Conservation (phyloP, 768 basidiomycete genomes). For the Sporobolomyces roseus region DNA sequence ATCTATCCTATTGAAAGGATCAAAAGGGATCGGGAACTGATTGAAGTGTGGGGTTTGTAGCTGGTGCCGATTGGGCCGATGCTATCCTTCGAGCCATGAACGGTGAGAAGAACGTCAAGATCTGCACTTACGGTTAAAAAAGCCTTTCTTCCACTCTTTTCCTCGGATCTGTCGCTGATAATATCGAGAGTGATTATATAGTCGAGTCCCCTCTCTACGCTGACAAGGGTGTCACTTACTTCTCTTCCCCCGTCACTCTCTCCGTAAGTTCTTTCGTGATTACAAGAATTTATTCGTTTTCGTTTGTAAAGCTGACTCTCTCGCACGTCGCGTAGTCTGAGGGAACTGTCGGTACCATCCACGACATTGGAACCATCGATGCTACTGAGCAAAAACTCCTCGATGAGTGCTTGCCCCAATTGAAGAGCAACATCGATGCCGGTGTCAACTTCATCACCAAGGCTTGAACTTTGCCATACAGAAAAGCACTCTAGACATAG, state of each 20-base stretch:
- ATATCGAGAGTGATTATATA: constrained; percentile 32
- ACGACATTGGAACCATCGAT: constrained; percentile 73
- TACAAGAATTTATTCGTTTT: background rate
- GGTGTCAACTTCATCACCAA: constrained; percentile 31
- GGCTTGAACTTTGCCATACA: too few relatives aligned
- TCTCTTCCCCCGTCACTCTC: constrained; percentile 90
- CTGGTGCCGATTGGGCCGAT: constrained; percentile 68
- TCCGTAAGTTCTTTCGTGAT: constrained; percentile 53
- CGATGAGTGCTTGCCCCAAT: constrained; percentile 74
- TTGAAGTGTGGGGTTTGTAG: constrained; percentile 43
- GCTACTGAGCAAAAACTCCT: constrained; percentile 80
- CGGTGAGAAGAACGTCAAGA: constrained; percentile 61
- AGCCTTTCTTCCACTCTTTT: background rate
- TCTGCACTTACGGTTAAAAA: constrained; percentile 31
- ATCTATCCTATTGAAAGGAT: background rate
- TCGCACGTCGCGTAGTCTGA: constrained; percentile 54
- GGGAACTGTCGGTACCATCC: constrained; percentile 83
- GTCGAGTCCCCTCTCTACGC: constrained; percentile 83
- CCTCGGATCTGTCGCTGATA: background rate
- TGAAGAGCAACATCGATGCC: constrained; percentile 56
- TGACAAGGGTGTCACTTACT: constrained; percentile 84
- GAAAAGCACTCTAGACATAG: too few relatives aligned
- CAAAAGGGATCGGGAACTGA: background rate
- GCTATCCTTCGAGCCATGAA: constrained; percentile 60
- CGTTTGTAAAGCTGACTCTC: constrained; percentile 12